phyloP scores from a whole-genome alignment of 169 alveolate genomes.

The Perkinsus chesapeaki region DNA sequence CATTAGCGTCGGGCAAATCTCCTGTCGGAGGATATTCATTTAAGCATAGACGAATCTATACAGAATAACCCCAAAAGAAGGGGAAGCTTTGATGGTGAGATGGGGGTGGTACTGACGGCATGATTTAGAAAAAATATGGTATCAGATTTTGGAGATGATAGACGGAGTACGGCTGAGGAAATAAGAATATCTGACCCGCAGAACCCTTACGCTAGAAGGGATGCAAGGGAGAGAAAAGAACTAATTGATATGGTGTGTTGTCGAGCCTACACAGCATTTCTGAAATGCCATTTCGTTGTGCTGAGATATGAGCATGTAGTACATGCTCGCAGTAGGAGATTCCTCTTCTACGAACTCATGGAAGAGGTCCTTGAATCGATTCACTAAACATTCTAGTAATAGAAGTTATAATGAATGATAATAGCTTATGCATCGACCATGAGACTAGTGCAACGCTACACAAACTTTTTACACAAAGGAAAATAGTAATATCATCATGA shows the following conservation, averaged over 20 bases:
- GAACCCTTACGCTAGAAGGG: neutral
- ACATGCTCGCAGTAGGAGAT: too few relatives aligned
- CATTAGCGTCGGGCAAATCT: neutral
- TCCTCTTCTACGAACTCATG: too few relatives aligned
- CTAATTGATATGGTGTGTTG: too few relatives aligned
- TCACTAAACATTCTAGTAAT: too few relatives aligned
- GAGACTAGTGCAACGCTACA: too few relatives aligned
- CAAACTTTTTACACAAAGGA: too few relatives aligned
- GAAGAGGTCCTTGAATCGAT: too few relatives aligned
- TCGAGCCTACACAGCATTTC: too few relatives aligned
- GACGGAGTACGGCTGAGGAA: neutral
- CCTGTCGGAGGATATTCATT: neutral
- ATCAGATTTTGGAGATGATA: neutral
- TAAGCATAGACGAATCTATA: neutral
- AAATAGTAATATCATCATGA: neutral
- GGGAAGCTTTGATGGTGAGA: neutral
- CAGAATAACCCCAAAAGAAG: neutral
- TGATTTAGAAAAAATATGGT: neutral
- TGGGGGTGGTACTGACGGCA: neutral
- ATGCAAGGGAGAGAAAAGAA: neutral
- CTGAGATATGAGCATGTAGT: too few relatives aligned
- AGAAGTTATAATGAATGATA: too few relatives aligned
- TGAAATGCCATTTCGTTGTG: too few relatives aligned
- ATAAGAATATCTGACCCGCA: neutral
- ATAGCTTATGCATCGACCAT: too few relatives aligned